Percentiles rank a stretch among this genome's conserved stretches.
These are phyloP conservation scores for Lachnellula willkommii DNA, from an alignment of 2,329 filamentous ascomycete genomes.

Conservation along the genomic window DNA sequence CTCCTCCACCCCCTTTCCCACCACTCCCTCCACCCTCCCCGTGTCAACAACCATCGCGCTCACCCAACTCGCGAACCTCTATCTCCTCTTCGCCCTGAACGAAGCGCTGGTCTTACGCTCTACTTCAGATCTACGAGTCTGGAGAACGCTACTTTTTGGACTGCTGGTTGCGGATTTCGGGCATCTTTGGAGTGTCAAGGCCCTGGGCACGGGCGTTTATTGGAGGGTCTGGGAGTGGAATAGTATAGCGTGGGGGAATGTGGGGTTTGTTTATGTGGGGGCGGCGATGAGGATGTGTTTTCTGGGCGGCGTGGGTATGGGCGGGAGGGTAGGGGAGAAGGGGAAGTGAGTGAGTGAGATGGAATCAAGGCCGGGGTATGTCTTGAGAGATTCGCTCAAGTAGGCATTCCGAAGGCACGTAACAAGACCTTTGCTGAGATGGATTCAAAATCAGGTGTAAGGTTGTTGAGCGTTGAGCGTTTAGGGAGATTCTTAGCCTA, in stretches of 20 bases:
- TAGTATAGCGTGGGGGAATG: constrained; percentile 61
- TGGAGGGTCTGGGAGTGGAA: constrained; percentile 55
- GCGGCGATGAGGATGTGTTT: constrained; percentile 56
- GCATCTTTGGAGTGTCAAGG: constrained; percentile 62
- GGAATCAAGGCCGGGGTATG: neutral
- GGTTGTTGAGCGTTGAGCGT: neutral
- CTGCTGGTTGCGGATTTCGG: constrained; percentile 72
- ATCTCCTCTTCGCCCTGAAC: constrained; percentile 70
- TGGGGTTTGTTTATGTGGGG: constrained; percentile 65
- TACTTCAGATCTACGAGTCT: constrained; percentile 63
- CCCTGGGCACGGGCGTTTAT: constrained; percentile 57
- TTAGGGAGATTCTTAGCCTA: neutral
- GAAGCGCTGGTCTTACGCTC: constrained; percentile 70
- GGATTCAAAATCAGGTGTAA: neutral
- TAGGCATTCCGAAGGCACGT: too few species aligned
- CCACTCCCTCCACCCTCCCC: constrained; percentile 33
- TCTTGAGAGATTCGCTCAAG: neutral
- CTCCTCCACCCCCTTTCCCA: constrained; percentile 32
- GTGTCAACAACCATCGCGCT: constrained; percentile 60
- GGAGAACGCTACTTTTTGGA: constrained; percentile 60
- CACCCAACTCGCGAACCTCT: constrained; percentile 72
- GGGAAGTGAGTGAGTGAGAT: neutral
- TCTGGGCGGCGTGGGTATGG: constrained; percentile 50
- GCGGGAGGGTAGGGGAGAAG: neutral
- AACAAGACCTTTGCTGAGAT: too few species aligned